Percentiles rank a stretch among this genome's conserved stretches.
Evolutionary conservation across 345 rosid genomes (phyloP).

Genomic region (Anacardium occidentale): DNA sequence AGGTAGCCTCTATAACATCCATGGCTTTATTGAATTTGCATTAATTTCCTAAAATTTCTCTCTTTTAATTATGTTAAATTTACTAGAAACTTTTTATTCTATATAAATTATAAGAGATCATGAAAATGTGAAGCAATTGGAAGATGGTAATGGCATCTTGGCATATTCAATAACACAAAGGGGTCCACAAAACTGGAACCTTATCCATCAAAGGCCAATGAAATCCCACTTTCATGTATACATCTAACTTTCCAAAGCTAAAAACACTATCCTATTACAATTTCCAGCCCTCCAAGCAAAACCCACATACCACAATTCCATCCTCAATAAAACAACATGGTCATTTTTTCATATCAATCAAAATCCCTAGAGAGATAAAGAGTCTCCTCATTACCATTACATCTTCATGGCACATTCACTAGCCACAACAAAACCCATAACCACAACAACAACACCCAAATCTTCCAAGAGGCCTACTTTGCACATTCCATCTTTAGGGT

Average conservation of each 20-base stretch:
- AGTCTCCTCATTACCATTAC: background rate
- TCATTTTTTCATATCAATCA: conserved; percentile 6
- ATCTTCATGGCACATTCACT: conserved; percentile 46
- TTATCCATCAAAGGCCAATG: conserved; percentile 56
- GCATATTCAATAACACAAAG: background rate
- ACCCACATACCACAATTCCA: conserved; percentile 12
- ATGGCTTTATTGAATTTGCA: too few species aligned
- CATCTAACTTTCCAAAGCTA: conserved; percentile 18
- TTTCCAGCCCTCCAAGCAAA: conserved; percentile 14
- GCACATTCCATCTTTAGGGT: conserved; percentile 21
- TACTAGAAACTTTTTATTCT: too few species aligned
- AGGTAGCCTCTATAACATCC: too few species aligned
- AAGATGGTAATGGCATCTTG: too few species aligned
- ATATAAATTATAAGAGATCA: too few species aligned
- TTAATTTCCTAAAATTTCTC: too few species aligned
- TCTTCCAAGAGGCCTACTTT: conserved; percentile 1
- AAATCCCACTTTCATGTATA: conserved; percentile 9
- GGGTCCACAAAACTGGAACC: conserved; percentile 33
- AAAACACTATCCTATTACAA: conserved; percentile 21
- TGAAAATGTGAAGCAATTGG: too few species aligned
- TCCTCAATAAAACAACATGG: background rate
- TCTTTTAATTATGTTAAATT: too few species aligned
- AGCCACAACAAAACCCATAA: conserved; percentile 32
- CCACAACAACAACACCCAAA: conserved; percentile 22
- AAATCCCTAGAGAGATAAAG: background rate